Base-by-base conservation (phyloP, 768 basidiomycete genomes). In the Hortiboletus flavorubellus region DNA sequence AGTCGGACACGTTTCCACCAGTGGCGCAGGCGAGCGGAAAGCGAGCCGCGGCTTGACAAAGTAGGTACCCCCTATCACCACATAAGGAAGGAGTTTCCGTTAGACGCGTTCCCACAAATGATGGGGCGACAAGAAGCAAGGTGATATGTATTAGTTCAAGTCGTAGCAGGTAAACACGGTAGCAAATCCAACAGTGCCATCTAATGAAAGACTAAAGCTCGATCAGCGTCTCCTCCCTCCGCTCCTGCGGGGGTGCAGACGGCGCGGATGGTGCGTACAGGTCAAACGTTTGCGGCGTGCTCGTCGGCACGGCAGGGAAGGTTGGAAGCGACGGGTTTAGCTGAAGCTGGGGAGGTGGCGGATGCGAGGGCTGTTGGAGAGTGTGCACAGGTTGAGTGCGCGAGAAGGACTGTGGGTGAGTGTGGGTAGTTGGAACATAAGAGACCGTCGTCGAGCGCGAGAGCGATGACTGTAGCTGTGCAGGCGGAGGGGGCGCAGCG, bases 241-340 rank as follows among this genome's bases (percentile, higher is more conserved):
- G 80, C 57, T 87, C 85, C 55, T 79, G 77, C 46, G 81, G 80
- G 3, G 66, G 54, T 37, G 76, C 78, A 38, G 73, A 67, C 5
- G 81, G 76, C 44, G 73, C 73, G 16, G 83, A 73, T 5, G 80
- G 68, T 9, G 69, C 73, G 61, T 85, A 83, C 66, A 77, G 59
- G 29, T 79, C 69, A 66, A 79, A 82, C 6, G 74, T 49, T 64
- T 84, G 82, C 2, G 88, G 86, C 8, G 75, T 68, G 12, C 73
- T 72, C 5, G 84, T 86, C 6, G 88, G 89, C 7, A 74, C 87
- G 30, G 73, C 74, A 1, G 89, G 89, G 70, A 90, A 89, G 49
- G 79, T 77, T 0, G 87, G 81, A 7, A 89, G 68, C 33, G 71
- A 39, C 46, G 60, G 41, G 12, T 57, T 55, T 37, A 68, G 56